Base-by-base conservation (phyloP, 306 rosid genomes). In the Cicer chorassanicum region DNA sequence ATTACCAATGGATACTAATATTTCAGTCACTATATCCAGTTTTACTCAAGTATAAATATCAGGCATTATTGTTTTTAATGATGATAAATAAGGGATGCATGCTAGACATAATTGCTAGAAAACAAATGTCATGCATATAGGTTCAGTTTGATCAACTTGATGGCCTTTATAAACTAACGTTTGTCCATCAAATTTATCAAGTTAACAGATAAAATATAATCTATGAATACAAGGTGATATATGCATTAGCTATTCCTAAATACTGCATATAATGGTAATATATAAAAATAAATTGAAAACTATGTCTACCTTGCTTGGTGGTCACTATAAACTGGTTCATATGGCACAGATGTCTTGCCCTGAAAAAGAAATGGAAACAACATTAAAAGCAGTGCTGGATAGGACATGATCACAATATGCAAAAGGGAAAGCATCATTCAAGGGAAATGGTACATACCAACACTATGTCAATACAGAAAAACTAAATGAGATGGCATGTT, bases 241-340 rank as follows among this genome's bases (percentile, higher is more conserved):
- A 43, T 49, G 51, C 24, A 38, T 72, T 56, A 8, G 34, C 14
- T 36, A 62, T 73, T 65, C 29, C 72, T 55, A 0, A 38, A 56
- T 42, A 54, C 50, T 42, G 43, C 29, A 66, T 46, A 66, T 19
- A 49, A 73, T 40, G 54, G 79, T 43, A 16, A n/a, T 12, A 68
- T 61, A 16, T 24, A 75, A 12, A 29, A 67, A 43, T 24, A 49
- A 53, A 64, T 63, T 74, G 68, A 55, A 65, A 76, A 59, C 24
- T 72, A n/a, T 48, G 57, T 34, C 46, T 68, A 84, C 88, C 83
- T 81, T 65, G 88, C 85, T 63, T 81, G 76, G 39, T 54, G 54
- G 43, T 84, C 88, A 74, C 88, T 84, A 64, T 84, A 84, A 63
- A 84, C 85, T 13, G 88, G 81, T 57, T 84, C 83, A 64, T 84